Evolutionary conservation across 2,329 filamentous ascomycete genomes (phyloP), one percentile per base, ranked within the genome.

Genomic region (Botryotinia narcissicola): DNA sequence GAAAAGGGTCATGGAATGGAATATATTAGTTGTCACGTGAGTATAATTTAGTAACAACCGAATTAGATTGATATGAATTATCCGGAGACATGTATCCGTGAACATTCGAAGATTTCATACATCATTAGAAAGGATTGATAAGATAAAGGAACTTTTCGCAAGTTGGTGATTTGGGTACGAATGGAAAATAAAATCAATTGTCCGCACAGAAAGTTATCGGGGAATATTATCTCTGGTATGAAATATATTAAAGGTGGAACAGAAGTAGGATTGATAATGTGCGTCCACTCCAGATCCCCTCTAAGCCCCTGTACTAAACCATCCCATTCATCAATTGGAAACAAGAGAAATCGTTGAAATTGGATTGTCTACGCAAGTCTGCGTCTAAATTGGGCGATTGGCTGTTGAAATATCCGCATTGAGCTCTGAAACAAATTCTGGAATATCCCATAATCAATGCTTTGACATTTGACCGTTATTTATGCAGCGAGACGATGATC

Each of bases 241-340:
- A 62, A 62, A n/a, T 62, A 40, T 40, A 62, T 40, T 62, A 62
- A 62, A 40, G 37, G 60, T 40, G 60, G 60, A 40, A n/a, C 25
- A n/a, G 6, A 40, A 61, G 7, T n/a, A 16, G 59, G 3, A 40
- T 40, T 40, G 18, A 62, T 40, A 7, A 57, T 29, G n/a, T 57
- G 16, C 3, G n/a, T 18, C 14, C 12, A 29, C 51, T 57, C 14
- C 2, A 1, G 7, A 29, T 29, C 14, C n/a, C 9, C 37, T 37
- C 37, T 12, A 10, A 40, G 37, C 37, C 37, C n/a, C n/a, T 57
- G n/a, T 9, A 29, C 25, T 57, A 10, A 25, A 18, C 51, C 35
- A n/a, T 25, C 35, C 20, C 4, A 40, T n/a, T 40, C 35, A 62
- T 62, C 22, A 62, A 62, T 62, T 25, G 4, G 35, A 62, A 62